Evolutionary conservation across 345 rosid species (phyloP).

Genomic region (Brassica juncea): DNA sequence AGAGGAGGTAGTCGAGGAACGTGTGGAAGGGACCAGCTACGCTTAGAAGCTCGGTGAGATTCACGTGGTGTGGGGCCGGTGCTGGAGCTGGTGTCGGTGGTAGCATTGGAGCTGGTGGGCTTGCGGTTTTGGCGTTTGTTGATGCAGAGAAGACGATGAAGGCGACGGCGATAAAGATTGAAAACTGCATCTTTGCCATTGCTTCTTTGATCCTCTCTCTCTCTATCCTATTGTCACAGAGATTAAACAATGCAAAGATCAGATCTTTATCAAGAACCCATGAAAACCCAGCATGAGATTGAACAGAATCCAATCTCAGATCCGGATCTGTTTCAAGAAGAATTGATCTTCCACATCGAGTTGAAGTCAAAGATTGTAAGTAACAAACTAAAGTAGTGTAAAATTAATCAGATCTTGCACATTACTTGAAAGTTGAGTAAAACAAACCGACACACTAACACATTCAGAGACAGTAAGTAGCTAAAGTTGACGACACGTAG

Average conservation of each 20-base stretch:
- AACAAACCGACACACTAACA: constrained; percentile 13
- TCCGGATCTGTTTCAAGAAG: constrained; percentile 36
- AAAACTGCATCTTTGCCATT: constrained; percentile 45
- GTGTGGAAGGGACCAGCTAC: constrained; percentile 86
- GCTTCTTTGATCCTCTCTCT: constrained; percentile 17
- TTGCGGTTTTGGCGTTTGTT: constrained; percentile 53
- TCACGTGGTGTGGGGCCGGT: constrained; percentile 63
- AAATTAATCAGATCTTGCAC: constrained; percentile 28
- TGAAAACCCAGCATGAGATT: neutral
- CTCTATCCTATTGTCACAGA: neutral
- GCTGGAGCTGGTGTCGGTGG: constrained; percentile 74
- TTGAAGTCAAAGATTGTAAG: neutral
- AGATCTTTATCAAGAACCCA: constrained; percentile 1
- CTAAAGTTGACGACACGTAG: constrained; percentile 14
- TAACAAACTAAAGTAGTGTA: neutral
- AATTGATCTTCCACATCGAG: neutral
- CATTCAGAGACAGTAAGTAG: constrained; percentile 8
- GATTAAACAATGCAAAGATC: constrained; percentile 14
- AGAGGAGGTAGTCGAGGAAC: constrained; percentile 65
- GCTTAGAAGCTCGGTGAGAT: constrained; percentile 70
- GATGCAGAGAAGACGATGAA: constrained; percentile 44
- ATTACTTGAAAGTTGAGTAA: constrained; percentile 5
- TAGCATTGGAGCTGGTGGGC: constrained; percentile 54
- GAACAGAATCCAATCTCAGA: constrained; percentile 27
- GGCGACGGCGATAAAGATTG: constrained; percentile 43